Conservation (phyloP, 805 yeast genomes). For the Saccharomycopsis sp. region DNA sequence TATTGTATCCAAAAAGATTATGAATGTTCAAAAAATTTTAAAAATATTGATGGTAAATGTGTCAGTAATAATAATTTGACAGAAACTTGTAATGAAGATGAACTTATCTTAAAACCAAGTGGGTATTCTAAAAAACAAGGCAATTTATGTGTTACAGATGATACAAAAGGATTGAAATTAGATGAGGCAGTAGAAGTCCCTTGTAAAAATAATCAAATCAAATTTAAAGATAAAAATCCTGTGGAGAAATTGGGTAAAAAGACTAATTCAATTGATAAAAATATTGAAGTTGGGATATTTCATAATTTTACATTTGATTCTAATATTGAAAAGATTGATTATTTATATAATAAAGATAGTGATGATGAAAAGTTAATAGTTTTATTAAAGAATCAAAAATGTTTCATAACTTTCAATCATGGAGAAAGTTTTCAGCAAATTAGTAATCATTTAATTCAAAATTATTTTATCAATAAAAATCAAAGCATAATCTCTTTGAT, state of each 20-base stretch:
- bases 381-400: not conserved
- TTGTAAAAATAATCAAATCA: slow-evolving; percentile 3
- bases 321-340: not conserved
- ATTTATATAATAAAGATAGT: not conserved
- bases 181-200: slow-evolving; percentile 9
- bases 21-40: slow-evolving; percentile 55
- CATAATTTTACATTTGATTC: not conserved
- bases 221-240: slow-evolving; percentile 7
- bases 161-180: slow-evolving; percentile 2
- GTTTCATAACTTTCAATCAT: slow-evolving; percentile 4
- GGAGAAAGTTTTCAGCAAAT: slow-evolving; percentile 4
- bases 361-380: slow-evolving; percentile 5
- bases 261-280: not conserved
- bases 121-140: slow-evolving; percentile 34
- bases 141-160: slow-evolving; percentile 27
- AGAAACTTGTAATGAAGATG: slow-evolving; percentile 15
- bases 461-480: no score
- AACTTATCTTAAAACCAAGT: slow-evolving; percentile 1
- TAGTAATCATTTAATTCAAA: not conserved
- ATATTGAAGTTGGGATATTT: not conserved
- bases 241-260: slow-evolving; percentile 5
- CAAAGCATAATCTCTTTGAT: no score
- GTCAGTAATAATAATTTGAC: slow-evolving; percentile 24
- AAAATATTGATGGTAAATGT: slow-evolving; percentile 35
- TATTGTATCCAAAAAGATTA: slow-evolving; percentile 54